phyloP scores from a whole-genome alignment of 768 basidiomycete species.

The Pilatotrama ljubarskyi region DNA sequence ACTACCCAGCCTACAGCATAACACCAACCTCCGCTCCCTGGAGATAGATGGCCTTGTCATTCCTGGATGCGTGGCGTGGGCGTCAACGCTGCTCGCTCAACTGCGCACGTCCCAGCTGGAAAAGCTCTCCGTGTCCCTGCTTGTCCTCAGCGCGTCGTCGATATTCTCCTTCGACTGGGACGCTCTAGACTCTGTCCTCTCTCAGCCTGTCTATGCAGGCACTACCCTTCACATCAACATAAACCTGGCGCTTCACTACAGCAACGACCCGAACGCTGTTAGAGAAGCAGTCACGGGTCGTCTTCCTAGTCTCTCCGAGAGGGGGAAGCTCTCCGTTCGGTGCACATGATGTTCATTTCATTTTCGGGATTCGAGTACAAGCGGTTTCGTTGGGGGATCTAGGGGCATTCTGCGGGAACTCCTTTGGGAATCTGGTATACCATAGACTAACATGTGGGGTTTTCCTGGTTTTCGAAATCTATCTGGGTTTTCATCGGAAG shows the following conservation, averaged over 20 bases:
- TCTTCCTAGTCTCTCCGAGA: conserved; percentile 6
- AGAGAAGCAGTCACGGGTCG: conserved; percentile 3
- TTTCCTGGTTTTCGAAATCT: too few relatives aligned
- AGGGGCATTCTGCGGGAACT: too few relatives aligned
- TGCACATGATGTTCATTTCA: conserved; percentile 3
- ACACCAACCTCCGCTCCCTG: conserved; percentile 8
- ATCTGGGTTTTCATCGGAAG: too few relatives aligned
- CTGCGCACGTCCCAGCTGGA: conserved; percentile 9
- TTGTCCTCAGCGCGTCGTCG: conserved; percentile 7
- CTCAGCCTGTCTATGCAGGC: neutral
- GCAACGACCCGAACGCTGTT: conserved; percentile 11
- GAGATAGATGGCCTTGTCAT: conserved; percentile 21
- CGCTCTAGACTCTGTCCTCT: conserved; percentile 1
- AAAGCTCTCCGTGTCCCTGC: conserved; percentile 16
- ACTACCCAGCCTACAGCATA: conserved; percentile 5
- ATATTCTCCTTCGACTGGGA: conserved; percentile 16
- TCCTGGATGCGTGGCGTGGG: conserved; percentile 14
- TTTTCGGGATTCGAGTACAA: neutral
- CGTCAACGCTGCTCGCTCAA: neutral
- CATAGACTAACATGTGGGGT: too few relatives aligned
- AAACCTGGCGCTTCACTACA: conserved; percentile 18
- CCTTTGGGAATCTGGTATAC: too few relatives aligned
- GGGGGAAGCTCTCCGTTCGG: conserved; percentile 11
- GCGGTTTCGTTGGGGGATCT: too few relatives aligned
- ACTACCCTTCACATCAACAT: conserved; percentile 12